Base-by-base conservation (phyloP, 2,329 filamentous ascomycete genomes). In the Botrytis tulipae region DNA sequence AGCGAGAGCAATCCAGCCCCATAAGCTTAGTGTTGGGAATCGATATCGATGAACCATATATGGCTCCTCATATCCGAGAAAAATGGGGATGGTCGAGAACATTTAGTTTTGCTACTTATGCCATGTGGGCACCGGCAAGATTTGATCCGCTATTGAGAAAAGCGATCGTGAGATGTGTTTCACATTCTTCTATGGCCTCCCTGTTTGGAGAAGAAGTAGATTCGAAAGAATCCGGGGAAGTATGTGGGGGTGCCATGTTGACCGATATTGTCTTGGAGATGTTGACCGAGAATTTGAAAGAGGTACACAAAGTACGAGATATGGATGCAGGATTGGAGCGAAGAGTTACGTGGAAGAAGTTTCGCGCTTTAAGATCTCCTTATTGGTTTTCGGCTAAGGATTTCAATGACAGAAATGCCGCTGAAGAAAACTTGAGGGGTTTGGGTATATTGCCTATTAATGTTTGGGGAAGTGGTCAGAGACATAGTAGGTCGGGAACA, bases 331-430 rank as follows among this genome's bases (percentile, higher is more conserved):
- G 77, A 66, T 48, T 78, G 3, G 75, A 75, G 59, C 71, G 73
- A 22, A 77, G 76, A 51, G 77, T 78, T 22, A 76, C 76, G 4
- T 78, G 77, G 77, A 78, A 76, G 61, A 75, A 74, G 61, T 77
- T 78, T n/a, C 65, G 72, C 35, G 32, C n/a, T 16, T 25, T 78
- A 32, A 74, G 73, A 72, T 35, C 70, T 5, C 37, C 73, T 4
- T 48, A 74, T 40, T 78, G 77, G 77, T 72, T 78, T 37, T 76
- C 76, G 20, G 22, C 22, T n/a, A 57, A 68, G 37, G 66, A 68
- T 32, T 68, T 68, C n/a, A 68, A 68, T 32, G 60, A 72, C 60
- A 60, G 71, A n/a, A 66, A 25, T 18, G 59, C 42, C 25, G 72
- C 72, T 22, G 72, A 74, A 29, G 72, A 63, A n/a, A 65, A 76